These are phyloP conservation scores for Ottelia alismoides DNA, from an alignment of 106 monocot genomes.

Conservation along the genomic window DNA sequence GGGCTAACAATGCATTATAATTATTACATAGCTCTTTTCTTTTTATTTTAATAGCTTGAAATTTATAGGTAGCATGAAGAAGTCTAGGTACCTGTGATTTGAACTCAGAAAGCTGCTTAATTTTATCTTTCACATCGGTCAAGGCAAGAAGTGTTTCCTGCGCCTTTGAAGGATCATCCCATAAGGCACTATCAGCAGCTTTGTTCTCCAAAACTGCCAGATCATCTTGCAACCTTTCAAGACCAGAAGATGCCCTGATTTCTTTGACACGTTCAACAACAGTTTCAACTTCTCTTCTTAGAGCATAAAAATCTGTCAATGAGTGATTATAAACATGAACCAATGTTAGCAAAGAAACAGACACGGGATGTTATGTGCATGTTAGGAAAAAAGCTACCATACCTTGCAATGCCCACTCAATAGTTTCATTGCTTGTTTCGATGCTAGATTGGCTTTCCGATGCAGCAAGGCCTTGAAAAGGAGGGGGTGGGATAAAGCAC, in stretches of 20 bases:
- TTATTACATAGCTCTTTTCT: no score
- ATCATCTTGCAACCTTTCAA: constrained; percentile 69
- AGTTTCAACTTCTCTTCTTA: constrained; percentile 84
- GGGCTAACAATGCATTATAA: no score
- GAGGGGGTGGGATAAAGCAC: not conserved
- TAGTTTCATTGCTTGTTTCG: constrained; percentile 28
- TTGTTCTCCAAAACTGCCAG: constrained; percentile 57
- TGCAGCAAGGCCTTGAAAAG: no score
- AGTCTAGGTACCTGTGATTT: constrained; percentile 73
- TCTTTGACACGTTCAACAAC: constrained; percentile 56
- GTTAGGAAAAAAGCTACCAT: not conserved
- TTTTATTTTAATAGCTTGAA: no score
- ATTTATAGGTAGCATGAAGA: no score
- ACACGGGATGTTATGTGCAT: not conserved
- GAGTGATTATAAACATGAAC: not conserved
- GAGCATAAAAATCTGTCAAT: constrained; percentile 74
- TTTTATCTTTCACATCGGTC: constrained; percentile 87
- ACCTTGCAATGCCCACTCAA: constrained; percentile 98
- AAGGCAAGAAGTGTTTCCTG: constrained; percentile 71
- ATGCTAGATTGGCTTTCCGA: constrained; percentile 39
- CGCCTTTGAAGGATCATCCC: constrained; percentile 85
- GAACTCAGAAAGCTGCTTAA: constrained; percentile 73
- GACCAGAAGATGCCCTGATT: constrained; percentile 58
- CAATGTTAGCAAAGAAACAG: not conserved
- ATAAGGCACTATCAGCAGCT: constrained; percentile 74